Evolutionary conservation across 2,329 filamentous ascomycete species (phyloP).

Genomic region (Calonectria pseudoreteaudii): DNA sequence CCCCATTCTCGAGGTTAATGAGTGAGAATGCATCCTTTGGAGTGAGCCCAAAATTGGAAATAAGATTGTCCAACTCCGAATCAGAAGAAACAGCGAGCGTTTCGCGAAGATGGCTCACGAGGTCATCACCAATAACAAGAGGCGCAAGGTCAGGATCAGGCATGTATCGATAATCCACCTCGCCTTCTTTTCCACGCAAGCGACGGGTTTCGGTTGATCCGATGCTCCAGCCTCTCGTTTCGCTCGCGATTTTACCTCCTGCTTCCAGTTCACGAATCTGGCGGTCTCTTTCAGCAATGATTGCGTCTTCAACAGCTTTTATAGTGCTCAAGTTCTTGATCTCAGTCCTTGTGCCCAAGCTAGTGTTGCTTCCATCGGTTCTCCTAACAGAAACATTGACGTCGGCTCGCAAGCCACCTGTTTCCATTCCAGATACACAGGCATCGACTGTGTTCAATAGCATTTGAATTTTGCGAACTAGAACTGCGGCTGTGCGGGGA

Average conservation of each 20-base stretch:
- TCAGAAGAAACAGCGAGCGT: conserved; percentile 81
- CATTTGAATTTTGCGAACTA: conserved; percentile 89
- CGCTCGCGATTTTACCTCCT: conserved; percentile 81
- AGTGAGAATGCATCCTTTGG: conserved; percentile 87
- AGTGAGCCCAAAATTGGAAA: conserved; percentile 74
- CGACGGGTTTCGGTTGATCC: conserved; percentile 84
- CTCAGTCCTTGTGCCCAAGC: conserved; percentile 87
- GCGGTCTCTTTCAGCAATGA: conserved; percentile 88
- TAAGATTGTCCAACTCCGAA: conserved; percentile 71
- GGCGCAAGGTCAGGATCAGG: conserved; percentile 92
- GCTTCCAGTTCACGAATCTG: conserved; percentile 85
- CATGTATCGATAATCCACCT: conserved; percentile 99
- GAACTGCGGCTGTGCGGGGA: conserved; percentile 86
- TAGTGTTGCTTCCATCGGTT: conserved; percentile 53
- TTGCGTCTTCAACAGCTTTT: conserved; percentile 94
- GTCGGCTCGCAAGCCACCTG: conserved; percentile 89
- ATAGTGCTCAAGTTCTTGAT: conserved; percentile 98
- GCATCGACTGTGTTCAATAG: conserved; percentile 84
- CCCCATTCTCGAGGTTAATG: conserved; percentile 80
- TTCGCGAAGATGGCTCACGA: conserved; percentile 72
- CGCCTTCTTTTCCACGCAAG: conserved; percentile 92
- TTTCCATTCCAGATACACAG: conserved; percentile 92
- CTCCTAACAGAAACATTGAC: conserved; percentile 92
- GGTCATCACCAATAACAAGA: conserved; percentile 77
- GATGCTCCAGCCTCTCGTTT: conserved; percentile 93